Base-by-base conservation (phyloP, 2,329 filamentous ascomycete species). In the Sporothrix brasiliensis region DNA sequence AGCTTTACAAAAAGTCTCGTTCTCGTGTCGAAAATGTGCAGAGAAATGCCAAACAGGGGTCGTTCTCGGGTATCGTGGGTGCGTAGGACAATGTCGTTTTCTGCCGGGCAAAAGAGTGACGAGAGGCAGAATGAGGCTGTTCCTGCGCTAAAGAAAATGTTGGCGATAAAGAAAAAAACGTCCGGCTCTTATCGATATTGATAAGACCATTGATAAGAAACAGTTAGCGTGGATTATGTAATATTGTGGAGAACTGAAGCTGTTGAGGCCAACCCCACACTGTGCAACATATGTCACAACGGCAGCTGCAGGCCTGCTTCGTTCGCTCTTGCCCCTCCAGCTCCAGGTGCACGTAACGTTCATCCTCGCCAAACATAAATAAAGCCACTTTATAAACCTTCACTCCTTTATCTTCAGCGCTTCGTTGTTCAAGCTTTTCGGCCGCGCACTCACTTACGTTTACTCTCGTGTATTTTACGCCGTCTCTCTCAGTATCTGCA, bases 141-240 rank as follows among this genome's bases (percentile, higher is more conserved):
- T 56, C 9, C 21, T 14, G 52, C 66, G 44, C 67, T 53, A 52
- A 61, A 41, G 61, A 68, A 69, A 69, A 69, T 63, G 60, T 52
- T 61, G 50, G 66, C 66, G 66, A 68, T 58, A 49, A 24, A 60
- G 27, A 68, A 69, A 71, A 69, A 72, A 72, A 69, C 66, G 52
- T 30, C 19, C 14, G 65, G 34, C 49, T 27, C 34, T 69, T 69
- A 69, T 69, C 70, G 70, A 72, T 72, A 69, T 24, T 27, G 34
- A 69, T 49, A 63, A 47, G 27, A 4, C 30, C 7, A 19, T 34
- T n/a, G 56, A 61, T 61, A 61, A 44, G 56, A 3, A 16, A 0
- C 54, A 1, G 13, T 44, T 61, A n/a, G n/a, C 3, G n/a, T 16
- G 6, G 7, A 39, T 63, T 44, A 63, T n/a, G 19, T 63, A 63